phyloP scores from a whole-genome alignment of 73 alveolate species.

The Paramecium caudatum region DNA sequence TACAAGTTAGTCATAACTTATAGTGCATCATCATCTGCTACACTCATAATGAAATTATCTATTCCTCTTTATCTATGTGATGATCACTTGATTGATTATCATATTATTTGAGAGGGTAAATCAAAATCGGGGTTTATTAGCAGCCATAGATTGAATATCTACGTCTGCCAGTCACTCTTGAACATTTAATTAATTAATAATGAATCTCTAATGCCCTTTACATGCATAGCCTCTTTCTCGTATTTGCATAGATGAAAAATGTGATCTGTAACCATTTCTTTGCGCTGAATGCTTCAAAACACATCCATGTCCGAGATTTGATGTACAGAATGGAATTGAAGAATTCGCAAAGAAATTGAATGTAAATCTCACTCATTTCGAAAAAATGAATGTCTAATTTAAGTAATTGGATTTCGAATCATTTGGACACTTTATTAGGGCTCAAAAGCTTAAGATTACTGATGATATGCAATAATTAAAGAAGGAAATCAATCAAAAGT shows the following conservation, averaged over 20 bases:
- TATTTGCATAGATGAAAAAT: constrained; percentile 59
- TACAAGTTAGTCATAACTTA: too few relatives aligned
- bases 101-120: neutral
- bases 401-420: neutral
- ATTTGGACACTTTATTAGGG: constrained; percentile 16
- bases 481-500: neutral
- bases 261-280: neutral
- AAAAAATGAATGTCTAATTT: neutral
- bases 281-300: constrained; percentile 41
- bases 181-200: neutral
- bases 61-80: too few relatives aligned
- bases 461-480: constrained; percentile 1
- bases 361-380: constrained; percentile 12
- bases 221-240: neutral
- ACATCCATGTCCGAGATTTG: constrained; percentile 27
- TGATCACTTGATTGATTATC: too few relatives aligned
- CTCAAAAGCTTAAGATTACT: neutral
- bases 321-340: constrained; percentile 54
- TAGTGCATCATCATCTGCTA: too few relatives aligned
- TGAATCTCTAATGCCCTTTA: constrained; percentile 14
- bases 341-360: constrained; percentile 48
- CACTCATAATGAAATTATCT: too few relatives aligned
- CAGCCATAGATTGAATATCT: constrained; percentile 17
- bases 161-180: constrained; percentile 35
- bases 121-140: neutral